Conservation (phyloP, 2,329 filamentous ascomycete species). For the Cladobotryum protrusum region DNA sequence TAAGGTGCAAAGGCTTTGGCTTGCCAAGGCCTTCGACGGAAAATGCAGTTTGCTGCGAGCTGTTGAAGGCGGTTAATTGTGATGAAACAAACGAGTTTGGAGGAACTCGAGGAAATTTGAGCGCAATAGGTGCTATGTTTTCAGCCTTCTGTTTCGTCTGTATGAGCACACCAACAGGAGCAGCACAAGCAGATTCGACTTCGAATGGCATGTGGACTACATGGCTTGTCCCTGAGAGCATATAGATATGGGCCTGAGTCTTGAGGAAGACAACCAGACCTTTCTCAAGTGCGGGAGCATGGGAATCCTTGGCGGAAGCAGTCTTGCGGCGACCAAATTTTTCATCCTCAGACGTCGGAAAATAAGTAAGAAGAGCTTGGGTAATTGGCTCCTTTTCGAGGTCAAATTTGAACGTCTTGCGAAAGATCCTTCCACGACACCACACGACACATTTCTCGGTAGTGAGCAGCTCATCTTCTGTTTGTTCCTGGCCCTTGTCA, state of each 20-base stretch:
- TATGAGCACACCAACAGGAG: constrained; percentile 75
- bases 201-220: constrained; percentile 92
- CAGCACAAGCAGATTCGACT: constrained; percentile 78
- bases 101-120: constrained; percentile 58
- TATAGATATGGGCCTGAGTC: constrained; percentile 90
- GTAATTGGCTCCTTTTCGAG: constrained; percentile 78
- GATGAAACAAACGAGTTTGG: constrained; percentile 79
- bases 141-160: constrained; percentile 65
- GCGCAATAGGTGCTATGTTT: constrained; percentile 42
- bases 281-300: constrained; percentile 40
- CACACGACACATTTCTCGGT: constrained; percentile 76
- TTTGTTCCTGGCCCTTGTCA: constrained; percentile 31
- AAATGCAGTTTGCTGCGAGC: constrained; percentile 46
- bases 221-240: constrained; percentile 80
- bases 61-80: constrained; percentile 50
- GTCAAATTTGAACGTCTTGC: constrained; percentile 79
- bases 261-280: constrained; percentile 88
- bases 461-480: constrained; percentile 74
- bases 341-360: constrained; percentile 51
- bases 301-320: constrained; percentile 6
- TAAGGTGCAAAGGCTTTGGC: constrained; percentile 48
- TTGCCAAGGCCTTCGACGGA: constrained; percentile 52
- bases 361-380: constrained; percentile 82
- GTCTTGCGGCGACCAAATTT: constrained; percentile 10
- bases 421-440: constrained; percentile 79